These are phyloP conservation scores for Phialophora tarda DNA, from an alignment of 2,329 filamentous ascomycete genomes.

Conservation along the genomic window DNA sequence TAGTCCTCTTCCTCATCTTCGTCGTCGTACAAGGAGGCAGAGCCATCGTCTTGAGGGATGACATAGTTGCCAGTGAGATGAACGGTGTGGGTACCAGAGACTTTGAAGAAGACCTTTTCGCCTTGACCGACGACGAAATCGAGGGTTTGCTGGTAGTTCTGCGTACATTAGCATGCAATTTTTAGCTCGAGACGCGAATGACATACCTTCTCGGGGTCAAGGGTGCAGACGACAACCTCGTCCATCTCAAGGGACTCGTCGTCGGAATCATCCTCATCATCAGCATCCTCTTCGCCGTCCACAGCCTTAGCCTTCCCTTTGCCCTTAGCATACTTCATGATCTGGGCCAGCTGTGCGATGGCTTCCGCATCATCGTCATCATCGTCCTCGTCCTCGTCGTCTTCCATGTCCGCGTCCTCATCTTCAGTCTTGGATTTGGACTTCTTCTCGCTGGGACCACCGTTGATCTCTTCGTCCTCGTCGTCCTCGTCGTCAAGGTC, in stretches of 20 bases:
- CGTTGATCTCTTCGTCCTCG: slow-evolving; percentile 63
- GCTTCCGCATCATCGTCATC: slow-evolving; percentile 57
- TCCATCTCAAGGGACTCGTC: slow-evolving; percentile 64
- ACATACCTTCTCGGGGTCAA: slow-evolving; percentile 85
- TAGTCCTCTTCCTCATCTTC: slow-evolving; percentile 73
- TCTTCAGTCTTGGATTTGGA: slow-evolving; percentile 76
- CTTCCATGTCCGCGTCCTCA: slow-evolving; percentile 76
- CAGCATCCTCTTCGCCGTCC: slow-evolving; percentile 65
- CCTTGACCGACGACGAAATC: slow-evolving; percentile 89
- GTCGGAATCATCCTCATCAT: slow-evolving; percentile 53
- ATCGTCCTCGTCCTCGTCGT: slow-evolving; percentile 74
- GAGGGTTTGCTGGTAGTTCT: slow-evolving; percentile 95
- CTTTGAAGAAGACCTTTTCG: slow-evolving; percentile 91
- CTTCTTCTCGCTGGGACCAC: slow-evolving; percentile 84
- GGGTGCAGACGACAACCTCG: slow-evolving; percentile 92
- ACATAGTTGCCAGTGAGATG: slow-evolving; percentile 97
- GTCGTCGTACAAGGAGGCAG: slow-evolving; percentile 47
- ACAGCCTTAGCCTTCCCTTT: slow-evolving; percentile 78
- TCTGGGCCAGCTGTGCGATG: slow-evolving; percentile 58
- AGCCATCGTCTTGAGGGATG: slow-evolving; percentile 66
- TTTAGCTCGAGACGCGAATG: slow-evolving; percentile 20
- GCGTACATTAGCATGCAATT: slow-evolving; percentile 13
- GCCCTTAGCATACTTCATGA: slow-evolving; percentile 57
- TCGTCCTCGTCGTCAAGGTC: slow-evolving; percentile 53
- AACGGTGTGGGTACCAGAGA: slow-evolving; percentile 85